Evolutionary conservation across 2,329 filamentous ascomycete species (phyloP).

Genomic region (Fusarium transvaalense): DNA sequence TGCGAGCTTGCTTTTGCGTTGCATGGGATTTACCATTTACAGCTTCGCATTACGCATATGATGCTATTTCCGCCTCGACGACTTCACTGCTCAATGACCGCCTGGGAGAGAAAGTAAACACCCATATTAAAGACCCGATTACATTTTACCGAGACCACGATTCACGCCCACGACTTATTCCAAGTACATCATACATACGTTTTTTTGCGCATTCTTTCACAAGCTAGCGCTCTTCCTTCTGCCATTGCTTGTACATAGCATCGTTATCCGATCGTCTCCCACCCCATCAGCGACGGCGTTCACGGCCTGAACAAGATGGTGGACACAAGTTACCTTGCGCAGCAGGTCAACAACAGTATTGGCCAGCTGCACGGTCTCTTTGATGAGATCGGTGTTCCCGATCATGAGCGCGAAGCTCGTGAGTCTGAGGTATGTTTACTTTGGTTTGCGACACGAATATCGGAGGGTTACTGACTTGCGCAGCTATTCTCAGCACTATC

Average conservation of each 20-base stretch:
- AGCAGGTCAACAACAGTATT: conserved; percentile 96
- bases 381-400: conserved; percentile 96
- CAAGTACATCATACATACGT: conserved; percentile 19
- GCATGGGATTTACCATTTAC: conserved; percentile 34
- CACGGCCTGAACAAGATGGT: conserved; percentile 61
- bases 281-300: conserved; percentile 26
- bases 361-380: conserved; percentile 93
- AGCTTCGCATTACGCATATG: conserved; percentile 42
- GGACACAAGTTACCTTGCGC: conserved; percentile 92
- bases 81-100: conserved; percentile 47
- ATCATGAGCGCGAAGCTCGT: conserved; percentile 89
- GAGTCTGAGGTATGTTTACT: conserved; percentile 81
- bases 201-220: conserved; percentile 23
- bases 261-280: conserved; percentile 29
- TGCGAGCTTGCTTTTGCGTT: conserved; percentile 30
- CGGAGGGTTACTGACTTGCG: conserved; percentile 18
- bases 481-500: conserved; percentile 93
- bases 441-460: background rate
- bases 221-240: conserved; percentile 13
- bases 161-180: conserved; percentile 16
- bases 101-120: conserved; percentile 49
- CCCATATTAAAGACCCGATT: conserved; percentile 28
- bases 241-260: conserved; percentile 31
- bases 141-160: conserved; percentile 34
- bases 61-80: conserved; percentile 44